Base-by-base conservation (phyloP, 345 rosid genomes). In the Carallia brachiata region DNA sequence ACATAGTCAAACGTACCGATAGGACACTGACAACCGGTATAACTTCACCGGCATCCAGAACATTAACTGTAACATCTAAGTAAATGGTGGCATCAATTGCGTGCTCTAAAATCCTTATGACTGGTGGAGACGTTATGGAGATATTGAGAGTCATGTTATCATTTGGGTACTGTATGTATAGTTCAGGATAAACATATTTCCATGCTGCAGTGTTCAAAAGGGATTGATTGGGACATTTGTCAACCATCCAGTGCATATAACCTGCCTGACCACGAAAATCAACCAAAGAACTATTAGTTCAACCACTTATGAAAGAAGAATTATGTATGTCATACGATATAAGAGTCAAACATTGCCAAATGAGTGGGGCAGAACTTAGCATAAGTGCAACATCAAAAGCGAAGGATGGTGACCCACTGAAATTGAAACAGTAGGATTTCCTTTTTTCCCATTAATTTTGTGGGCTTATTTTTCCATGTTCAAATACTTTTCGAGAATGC, bases 121-220 rank as follows among this genome's bases (percentile, higher is more conserved):
- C 53, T 13, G 96, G 97, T 66, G 86, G 87, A 71, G 89, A 81
- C 63, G 88, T 70, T 23, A 84, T 81, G 0, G 86, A 73, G 65
- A 87, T 72, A 28, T 79, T 76, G 23, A 90, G 82, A 70, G 58
- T 73, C 89, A 90, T 87, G 70, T 82, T 77, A 18, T 81, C 79
- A 53, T 88, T 36, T 15, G 97, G 94, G 72, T 86, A 90, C 47
- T 59, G 85, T 56, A 28, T 70, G 70, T 87, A 90, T 18, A 92
- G 79, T 66, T 81, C 77, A 66, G 97, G 96, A 70, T 83, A 76
- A 19, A 88, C 74, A 68, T 73, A 66, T 68, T 79, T 84, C 94
- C 94, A 92, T 37, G 85, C 89, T 17, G 84, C 77, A 59, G 97
- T 92, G 85, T 86, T 88, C 65, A 84, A 70, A 57, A 81, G 47